These are phyloP conservation scores for Camellia sinensis DNA, from an alignment of 148 eudicot genomes.

Conservation along the genomic window DNA sequence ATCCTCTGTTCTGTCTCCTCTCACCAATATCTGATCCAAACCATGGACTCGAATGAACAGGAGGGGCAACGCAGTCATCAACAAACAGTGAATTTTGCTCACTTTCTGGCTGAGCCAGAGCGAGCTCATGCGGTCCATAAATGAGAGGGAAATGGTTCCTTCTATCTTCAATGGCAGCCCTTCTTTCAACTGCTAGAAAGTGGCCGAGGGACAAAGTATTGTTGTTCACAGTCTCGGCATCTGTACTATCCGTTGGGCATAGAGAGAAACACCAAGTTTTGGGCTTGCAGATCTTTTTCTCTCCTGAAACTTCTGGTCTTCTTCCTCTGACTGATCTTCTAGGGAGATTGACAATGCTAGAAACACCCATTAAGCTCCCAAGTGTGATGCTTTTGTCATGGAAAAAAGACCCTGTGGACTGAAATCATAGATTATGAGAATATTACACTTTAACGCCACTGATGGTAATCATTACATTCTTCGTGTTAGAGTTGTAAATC, in stretches of 20 bases:
- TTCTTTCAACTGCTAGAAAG: slow-evolving; percentile 70
- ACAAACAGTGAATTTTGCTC: slow-evolving; percentile 50
- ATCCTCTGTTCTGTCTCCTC: slow-evolving; percentile 21
- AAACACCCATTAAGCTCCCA: slow-evolving; percentile 64
- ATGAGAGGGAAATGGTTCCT: slow-evolving; percentile 27
- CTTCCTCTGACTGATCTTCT: slow-evolving; percentile 63
- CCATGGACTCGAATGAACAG: slow-evolving; percentile 38
- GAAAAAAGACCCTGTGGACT: slow-evolving; percentile 76
- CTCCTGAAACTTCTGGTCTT: slow-evolving; percentile 30
- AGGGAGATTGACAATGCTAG: slow-evolving; percentile 51
- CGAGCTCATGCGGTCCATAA: slow-evolving; percentile 56
- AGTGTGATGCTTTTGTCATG: slow-evolving; percentile 70
- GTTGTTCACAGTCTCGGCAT: slow-evolving; percentile 29
- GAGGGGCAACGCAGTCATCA: slow-evolving; percentile 61
- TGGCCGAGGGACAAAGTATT: slow-evolving; percentile 65
- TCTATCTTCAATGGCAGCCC: slow-evolving; percentile 33
- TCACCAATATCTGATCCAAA: slow-evolving; percentile 28
- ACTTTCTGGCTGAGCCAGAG: slow-evolving; percentile 33
- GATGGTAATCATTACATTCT: no score
- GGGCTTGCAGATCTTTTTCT: slow-evolving; percentile 35
- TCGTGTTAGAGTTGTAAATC: no score
- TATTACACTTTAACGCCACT: neutral
- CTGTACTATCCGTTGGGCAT: slow-evolving; percentile 57
- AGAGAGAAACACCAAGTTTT: slow-evolving; percentile 69
- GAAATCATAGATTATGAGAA: neutral